Percentiles rank a stretch among this genome's conserved stretches.
phyloP scores from a whole-genome alignment of 2,329 filamentous ascomycete species.

The Penicillium oxalicum region DNA sequence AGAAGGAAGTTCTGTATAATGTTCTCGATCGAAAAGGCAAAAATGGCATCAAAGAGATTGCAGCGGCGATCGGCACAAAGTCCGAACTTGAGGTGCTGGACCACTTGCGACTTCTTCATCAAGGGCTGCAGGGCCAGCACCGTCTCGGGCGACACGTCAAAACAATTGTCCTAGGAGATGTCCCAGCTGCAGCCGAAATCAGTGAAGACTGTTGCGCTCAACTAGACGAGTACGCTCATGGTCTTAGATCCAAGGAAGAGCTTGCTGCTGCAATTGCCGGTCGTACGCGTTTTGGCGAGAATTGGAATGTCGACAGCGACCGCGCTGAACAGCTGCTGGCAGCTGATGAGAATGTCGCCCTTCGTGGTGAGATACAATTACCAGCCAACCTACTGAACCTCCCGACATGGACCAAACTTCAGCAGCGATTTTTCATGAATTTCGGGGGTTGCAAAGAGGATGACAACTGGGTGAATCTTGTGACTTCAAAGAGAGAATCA shows the following conservation, averaged over 20 bases:
- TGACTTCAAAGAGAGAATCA: constrained; percentile 48
- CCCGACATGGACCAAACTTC: constrained; percentile 57
- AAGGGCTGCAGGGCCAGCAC: constrained; percentile 42
- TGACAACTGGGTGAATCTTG: constrained; percentile 58
- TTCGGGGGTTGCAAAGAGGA: constrained; percentile 48
- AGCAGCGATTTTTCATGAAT: constrained; percentile 71
- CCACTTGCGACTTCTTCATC: constrained; percentile 60
- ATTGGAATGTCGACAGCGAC: constrained; percentile 57
- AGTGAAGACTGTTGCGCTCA: constrained; percentile 57
- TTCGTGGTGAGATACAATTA: constrained; percentile 37
- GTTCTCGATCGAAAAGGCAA: constrained; percentile 59
- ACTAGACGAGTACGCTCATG: constrained; percentile 64
- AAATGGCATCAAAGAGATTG: constrained; percentile 57
- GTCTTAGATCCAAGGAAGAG: constrained; percentile 60
- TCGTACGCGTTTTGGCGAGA: constrained; percentile 52
- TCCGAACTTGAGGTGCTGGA: constrained; percentile 66
- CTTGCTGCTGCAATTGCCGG: constrained; percentile 56
- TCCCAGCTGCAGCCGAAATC: constrained; percentile 69
- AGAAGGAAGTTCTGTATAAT: constrained; percentile 67
- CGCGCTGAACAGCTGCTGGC: constrained; percentile 27
- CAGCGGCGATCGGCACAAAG: constrained; percentile 62
- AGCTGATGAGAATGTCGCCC: constrained; percentile 20
- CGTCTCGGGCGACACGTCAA: constrained; percentile 28
- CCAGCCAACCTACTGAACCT: constrained; percentile 56
- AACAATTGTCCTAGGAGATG: constrained; percentile 47